Conservation (phyloP, 192 early-diverging fungal species). For the Coemansia sp. region DNA sequence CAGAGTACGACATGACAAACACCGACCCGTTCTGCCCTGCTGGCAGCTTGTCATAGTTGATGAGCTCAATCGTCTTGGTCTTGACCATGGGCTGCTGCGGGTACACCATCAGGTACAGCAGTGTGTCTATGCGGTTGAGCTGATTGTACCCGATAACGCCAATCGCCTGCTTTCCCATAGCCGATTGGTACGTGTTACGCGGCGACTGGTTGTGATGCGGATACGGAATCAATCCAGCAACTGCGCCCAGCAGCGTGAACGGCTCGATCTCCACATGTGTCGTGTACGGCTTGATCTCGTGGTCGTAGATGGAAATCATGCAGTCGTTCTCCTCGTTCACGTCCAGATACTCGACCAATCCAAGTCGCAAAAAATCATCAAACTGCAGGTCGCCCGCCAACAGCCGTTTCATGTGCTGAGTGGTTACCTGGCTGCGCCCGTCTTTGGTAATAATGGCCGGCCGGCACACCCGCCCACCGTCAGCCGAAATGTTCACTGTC, state of each 20-base stretch:
- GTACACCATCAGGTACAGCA: conserved; percentile 94
- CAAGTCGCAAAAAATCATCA: conserved; percentile 87
- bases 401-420: conserved; percentile 63
- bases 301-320: conserved; percentile 88
- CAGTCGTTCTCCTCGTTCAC: conserved; percentile 97
- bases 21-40: conserved; percentile 89
- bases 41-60: conserved; percentile 91
- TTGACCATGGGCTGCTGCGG: conserved; percentile 98
- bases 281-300: conserved; percentile 77
- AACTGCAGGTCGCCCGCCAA: conserved; percentile 63
- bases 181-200: conserved; percentile 97
- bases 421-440: conserved; percentile 62
- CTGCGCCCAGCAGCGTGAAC: conserved; percentile 92
- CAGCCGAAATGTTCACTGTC: conserved; percentile 88
- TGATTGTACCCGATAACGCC: conserved; percentile 96
- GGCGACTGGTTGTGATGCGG: conserved; percentile 99
- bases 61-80: conserved; percentile 95
- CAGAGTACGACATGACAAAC: conserved; percentile 95
- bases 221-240: conserved; percentile 97
- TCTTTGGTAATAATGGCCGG: conserved; percentile 94
- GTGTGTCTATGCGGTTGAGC: conserved; percentile 88
- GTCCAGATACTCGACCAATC: conserved; percentile 94
- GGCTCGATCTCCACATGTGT: conserved; percentile 97
- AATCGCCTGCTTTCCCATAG: conserved; percentile 99
- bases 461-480: conserved; percentile 94